A percentile compares a stretch with the other conserved stretches of the same genome.
Evolutionary conservation across 1,139 yeast genomes (phyloP).

Genomic region (Wickerhamomyces sp.): DNA sequence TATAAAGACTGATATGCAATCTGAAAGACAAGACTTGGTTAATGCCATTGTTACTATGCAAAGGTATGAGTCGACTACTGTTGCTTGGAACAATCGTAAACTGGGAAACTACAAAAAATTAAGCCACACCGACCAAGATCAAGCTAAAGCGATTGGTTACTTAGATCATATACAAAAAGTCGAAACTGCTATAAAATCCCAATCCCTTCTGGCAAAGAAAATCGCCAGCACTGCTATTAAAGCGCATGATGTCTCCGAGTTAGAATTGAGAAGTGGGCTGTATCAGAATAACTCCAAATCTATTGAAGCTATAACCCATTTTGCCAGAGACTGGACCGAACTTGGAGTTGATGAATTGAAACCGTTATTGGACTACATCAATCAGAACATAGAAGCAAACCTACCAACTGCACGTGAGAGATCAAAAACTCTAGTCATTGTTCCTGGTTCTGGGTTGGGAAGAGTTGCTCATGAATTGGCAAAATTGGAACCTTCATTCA

Average conservation of each 20-base stretch:
- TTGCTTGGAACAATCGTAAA: slow-evolving; percentile 42
- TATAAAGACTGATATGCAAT: slow-evolving; percentile 18
- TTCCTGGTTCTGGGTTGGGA: slow-evolving; percentile 83
- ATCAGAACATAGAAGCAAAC: slow-evolving; percentile 27
- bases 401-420: slow-evolving; percentile 26
- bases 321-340: slow-evolving; percentile 66
- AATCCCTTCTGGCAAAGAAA: slow-evolving; percentile 41
- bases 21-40: slow-evolving; percentile 35
- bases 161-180: slow-evolving; percentile 43
- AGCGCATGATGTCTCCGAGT: slow-evolving; percentile 38
- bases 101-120: slow-evolving; percentile 42
- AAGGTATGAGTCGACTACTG: slow-evolving; percentile 38
- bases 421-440: slow-evolving; percentile 43
- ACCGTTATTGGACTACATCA: slow-evolving; percentile 51
- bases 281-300: slow-evolving; percentile 48
- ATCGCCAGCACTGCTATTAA: slow-evolving; percentile 40
- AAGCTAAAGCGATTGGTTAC: slow-evolving; percentile 54
- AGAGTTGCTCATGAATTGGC: slow-evolving; percentile 64
- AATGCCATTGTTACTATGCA: slow-evolving; percentile 51
- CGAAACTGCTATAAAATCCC: slow-evolving; percentile 40
- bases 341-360: slow-evolving; percentile 42
- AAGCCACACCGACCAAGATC: slow-evolving; percentile 51
- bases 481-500: slow-evolving; percentile 27
- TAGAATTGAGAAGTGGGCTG: slow-evolving; percentile 33
- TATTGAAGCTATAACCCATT: slow-evolving; percentile 69